Evolutionary conservation across 1,284 basidiomycete genomes (phyloP), one percentile per base, ranked within the genome.

Genomic region (Puccinia novopanici): DNA sequence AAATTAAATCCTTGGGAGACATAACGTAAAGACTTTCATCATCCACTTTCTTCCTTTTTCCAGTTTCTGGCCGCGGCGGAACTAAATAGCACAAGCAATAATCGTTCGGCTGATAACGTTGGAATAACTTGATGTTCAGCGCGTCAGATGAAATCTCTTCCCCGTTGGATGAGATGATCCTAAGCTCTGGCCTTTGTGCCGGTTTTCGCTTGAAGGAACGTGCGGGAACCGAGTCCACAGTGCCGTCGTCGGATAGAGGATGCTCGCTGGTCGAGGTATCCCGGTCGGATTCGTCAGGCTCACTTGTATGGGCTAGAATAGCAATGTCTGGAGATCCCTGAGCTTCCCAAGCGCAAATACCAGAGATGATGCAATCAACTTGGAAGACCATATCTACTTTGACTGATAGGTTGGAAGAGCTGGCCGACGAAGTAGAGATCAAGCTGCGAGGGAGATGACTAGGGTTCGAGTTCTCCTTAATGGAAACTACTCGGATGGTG

Each of bases 351-450:
- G 93, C 91, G 1, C 92, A 90, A 73, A 99, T 91, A 27, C 95
- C 95, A 0, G 94, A 90, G 40, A 98, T 91, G 93, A 98, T 95
- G 85, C 93, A 95, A 86, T 99, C 97, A 55, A 98, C 89, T 84
- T 96, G 92, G 85, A 98, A 94, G 59, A 95, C 92, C 2, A 92
- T 92, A 0, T 92, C 93, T 82, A 98, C 92, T 85, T 98, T 93
- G 92, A 65, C 82, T 84, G 48, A 84, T 82, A 57, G 82, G 77
- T 19, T 79, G 67, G 40, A 80, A n/a, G 22, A 81, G 65, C 30
- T 68, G 0, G 68, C n/a, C 40, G 68, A 48, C 9, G 77, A 50
- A 22, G 40, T 63, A 30, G 67, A 24, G 27, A 70, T 70, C 17
- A 72, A 55, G 24, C 67, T 37, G 19, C 45, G 71, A 80, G 55